phyloP scores from a whole-genome alignment of 331 rosid genomes.

The Pyracantha coccinea region DNA sequence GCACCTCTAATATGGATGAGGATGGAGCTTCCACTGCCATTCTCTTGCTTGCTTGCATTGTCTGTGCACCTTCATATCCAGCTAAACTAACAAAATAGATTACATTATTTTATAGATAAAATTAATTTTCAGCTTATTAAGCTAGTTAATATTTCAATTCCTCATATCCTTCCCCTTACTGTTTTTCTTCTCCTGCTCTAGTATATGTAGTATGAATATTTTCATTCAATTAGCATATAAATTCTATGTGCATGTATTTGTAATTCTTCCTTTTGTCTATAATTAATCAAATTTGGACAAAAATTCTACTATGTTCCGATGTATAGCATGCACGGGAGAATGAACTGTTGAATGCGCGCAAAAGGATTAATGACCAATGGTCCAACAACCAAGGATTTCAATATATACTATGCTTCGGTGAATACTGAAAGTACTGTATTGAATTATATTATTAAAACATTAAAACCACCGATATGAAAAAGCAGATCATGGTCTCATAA shows the following conservation, averaged over 20 bases:
- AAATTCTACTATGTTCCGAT: no score
- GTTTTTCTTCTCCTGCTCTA: neutral
- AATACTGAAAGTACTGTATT: no score
- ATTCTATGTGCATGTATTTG: neutral
- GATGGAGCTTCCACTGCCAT: conserved; percentile 88
- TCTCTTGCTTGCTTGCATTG: conserved; percentile 95
- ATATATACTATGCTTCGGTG: no score
- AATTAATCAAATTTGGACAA: no score
- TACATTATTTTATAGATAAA: neutral
- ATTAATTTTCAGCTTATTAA: neutral
- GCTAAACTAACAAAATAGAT: neutral
- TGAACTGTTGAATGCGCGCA: no score
- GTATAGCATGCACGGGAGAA: no score
- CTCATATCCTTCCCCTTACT: neutral
- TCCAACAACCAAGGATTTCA: no score
- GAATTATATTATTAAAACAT: no score
- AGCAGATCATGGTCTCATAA: no score
- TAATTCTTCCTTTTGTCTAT: neutral
- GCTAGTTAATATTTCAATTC: neutral
- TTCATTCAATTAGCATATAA: neutral
- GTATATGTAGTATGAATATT: neutral
- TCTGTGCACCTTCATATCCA: conserved; percentile 53
- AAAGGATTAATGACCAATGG: no score
- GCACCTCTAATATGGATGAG: conserved; percentile 72
- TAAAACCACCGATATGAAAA: no score